phyloP scores from a whole-genome alignment of 345 rosid genomes.

The Citrus medica region DNA sequence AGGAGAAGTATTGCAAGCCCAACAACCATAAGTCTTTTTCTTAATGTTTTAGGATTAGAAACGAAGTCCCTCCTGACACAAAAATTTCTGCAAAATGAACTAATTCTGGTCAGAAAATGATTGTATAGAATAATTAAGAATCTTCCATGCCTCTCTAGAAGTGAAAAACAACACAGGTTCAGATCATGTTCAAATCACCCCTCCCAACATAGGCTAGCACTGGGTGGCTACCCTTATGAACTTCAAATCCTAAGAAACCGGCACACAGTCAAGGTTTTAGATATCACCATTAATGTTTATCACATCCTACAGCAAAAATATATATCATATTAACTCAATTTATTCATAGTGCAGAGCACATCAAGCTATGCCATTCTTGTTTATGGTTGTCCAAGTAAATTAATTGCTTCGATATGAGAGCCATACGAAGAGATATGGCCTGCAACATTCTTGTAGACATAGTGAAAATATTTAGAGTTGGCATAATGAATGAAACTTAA shows the following conservation, averaged over 20 bases:
- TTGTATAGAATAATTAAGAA: slow-evolving; percentile 4
- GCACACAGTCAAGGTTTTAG: not conserved
- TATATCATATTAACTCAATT: not conserved
- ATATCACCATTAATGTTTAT: not conserved
- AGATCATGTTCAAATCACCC: not conserved
- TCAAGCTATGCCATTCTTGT: not conserved
- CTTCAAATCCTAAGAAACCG: not conserved
- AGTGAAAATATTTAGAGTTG: not conserved
- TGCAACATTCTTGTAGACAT: not conserved
- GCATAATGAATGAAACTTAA: not conserved
- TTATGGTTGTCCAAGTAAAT: not conserved
- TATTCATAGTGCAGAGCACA: not conserved
- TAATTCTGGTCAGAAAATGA: slow-evolving; percentile 31
- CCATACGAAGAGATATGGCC: not conserved
- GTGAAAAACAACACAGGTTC: not conserved
- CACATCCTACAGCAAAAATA: not conserved
- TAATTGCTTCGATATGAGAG: not conserved
- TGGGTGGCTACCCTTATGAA: not conserved
- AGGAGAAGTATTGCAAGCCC: slow-evolving; percentile 88
- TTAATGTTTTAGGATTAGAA: slow-evolving; percentile 70
- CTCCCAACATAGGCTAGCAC: not conserved
- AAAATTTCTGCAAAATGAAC: slow-evolving; percentile 69
- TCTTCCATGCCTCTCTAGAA: slow-evolving; percentile 1
- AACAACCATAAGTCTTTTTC: slow-evolving; percentile 82
- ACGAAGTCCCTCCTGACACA: slow-evolving; percentile 85